Conservation (phyloP, 768 basidiomycete species). For the Harrya chromipes region DNA sequence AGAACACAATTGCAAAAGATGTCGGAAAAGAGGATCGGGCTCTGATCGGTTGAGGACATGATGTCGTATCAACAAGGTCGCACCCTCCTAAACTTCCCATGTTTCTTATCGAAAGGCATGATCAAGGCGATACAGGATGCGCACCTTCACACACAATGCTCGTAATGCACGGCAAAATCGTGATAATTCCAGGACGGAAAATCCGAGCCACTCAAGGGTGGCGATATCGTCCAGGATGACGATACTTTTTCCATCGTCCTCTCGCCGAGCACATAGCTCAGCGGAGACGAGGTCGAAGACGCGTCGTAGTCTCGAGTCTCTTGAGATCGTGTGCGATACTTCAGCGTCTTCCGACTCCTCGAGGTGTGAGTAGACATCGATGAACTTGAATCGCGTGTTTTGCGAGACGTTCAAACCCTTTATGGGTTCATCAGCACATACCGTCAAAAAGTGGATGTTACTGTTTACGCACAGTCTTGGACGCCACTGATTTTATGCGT, state of each 20-base stretch:
- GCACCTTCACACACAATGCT: constrained; percentile 54
- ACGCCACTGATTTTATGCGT: constrained; percentile 61
- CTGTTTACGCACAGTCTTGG: constrained; percentile 52
- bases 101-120: not conserved
- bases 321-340: constrained; percentile 2
- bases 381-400: constrained; percentile 44
- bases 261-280: constrained; percentile 15
- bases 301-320: constrained; percentile 24
- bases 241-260: constrained; percentile 28
- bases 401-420: constrained; percentile 36
- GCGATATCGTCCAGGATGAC: constrained; percentile 72
- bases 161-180: constrained; percentile 60
- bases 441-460: not conserved
- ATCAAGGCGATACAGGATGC: not conserved
- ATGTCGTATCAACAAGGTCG: constrained; percentile 61
- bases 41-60: constrained; percentile 54
- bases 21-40: constrained; percentile 57
- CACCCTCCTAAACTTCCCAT: constrained; percentile 38
- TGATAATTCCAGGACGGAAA: constrained; percentile 46
- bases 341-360: constrained; percentile 16
- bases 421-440: constrained; percentile 2
- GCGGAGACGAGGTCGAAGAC: constrained; percentile 38
- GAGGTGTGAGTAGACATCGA: constrained; percentile 48
- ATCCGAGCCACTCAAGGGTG: constrained; percentile 70
- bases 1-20: constrained; percentile 58